phyloP scores from a whole-genome alignment of 2,329 filamentous ascomycete species.

The Arthroderma sp. region DNA sequence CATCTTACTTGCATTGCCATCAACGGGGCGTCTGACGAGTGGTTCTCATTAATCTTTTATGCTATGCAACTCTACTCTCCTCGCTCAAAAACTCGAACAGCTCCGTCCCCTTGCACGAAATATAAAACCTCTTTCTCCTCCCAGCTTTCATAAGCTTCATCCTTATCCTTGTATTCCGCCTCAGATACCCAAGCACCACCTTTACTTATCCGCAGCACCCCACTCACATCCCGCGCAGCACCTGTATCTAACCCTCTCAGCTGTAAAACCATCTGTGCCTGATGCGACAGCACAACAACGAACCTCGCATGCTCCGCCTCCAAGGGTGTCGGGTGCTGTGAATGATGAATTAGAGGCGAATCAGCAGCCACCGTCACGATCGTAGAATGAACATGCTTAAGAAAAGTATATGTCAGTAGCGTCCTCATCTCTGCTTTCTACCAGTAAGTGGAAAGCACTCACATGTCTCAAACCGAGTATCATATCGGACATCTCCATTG shows the following conservation, averaged over 20 bases:
- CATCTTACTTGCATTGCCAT: no score
- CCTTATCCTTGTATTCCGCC: slow-evolving; percentile 16
- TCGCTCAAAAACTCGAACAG: slow-evolving; percentile 71
- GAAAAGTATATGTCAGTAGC: not conserved
- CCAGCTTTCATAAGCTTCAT: slow-evolving; percentile 15
- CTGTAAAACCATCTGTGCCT: slow-evolving; percentile 57
- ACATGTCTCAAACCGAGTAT: slow-evolving; percentile 52
- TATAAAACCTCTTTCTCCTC: slow-evolving; percentile 65
- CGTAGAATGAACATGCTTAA: slow-evolving; percentile 49
- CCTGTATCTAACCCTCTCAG: slow-evolving; percentile 72
- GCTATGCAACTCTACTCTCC: slow-evolving; percentile 38
- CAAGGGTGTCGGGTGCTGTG: slow-evolving; percentile 45
- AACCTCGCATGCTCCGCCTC: slow-evolving; percentile 62
- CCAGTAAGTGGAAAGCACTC: slow-evolving; percentile 18
- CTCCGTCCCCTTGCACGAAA: slow-evolving; percentile 64
- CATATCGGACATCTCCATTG: slow-evolving; percentile 39
- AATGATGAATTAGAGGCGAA: slow-evolving; percentile 49
- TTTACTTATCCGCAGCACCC: slow-evolving; percentile 63
- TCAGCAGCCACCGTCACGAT: slow-evolving; percentile 61
- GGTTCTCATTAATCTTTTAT: no score
- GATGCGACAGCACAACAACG: slow-evolving; percentile 58
- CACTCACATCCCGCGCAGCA: slow-evolving; percentile 79
- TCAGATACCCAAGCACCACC: slow-evolving; percentile 31
- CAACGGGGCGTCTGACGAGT: no score
- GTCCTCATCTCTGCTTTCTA: not conserved